Base-by-base conservation (phyloP, 345 rosid genomes). In the Acer yangbiense region DNA sequence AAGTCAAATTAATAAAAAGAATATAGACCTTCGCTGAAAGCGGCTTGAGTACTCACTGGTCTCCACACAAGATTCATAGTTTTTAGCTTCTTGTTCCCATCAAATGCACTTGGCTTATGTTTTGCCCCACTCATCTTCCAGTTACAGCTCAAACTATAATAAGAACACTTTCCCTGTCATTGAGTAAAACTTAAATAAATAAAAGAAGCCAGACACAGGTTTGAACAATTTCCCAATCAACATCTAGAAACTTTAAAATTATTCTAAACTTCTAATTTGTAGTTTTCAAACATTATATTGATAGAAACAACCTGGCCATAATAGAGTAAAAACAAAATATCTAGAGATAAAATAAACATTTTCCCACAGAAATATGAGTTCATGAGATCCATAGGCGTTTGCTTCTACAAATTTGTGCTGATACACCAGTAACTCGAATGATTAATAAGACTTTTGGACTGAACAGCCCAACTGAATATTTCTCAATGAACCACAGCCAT, bases 11-110 rank as follows among this genome's bases (percentile, higher is more conserved):
- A 2, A 2, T 63, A 67, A 7, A 18, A 74, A 76, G 54, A 71
- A 72, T 74, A 81, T 55, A 71, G 79, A 92, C 97, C 98, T 78
- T 87, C 85, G 61, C 27, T 1, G 63, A 85, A 77, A 82, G 77
- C 78, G 74, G 91, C 82, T 43, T 78, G 85, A 79, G 84, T 79
- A 80, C 90, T 86, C 60, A 89, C 78, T 17, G 91, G 89, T 76
- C 86, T 90, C 98, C 98, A 87, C 10, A 71, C 86, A 50, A 25
- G 85, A 78, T 78, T 81, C 7, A 69, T 74, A 25, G 69, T 77
- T 82, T 85, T 89, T 55, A 14, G 67, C 84, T 82, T 88, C 80
- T 78, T 89, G 48, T 25, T 57, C 76, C 75, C 73, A 46, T 82
- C 88, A 84, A 78, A 77, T 3, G 71, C 27, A 12, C 71, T 73